phyloP scores from a whole-genome alignment of 345 rosid species.

The Geranium brycei region DNA sequence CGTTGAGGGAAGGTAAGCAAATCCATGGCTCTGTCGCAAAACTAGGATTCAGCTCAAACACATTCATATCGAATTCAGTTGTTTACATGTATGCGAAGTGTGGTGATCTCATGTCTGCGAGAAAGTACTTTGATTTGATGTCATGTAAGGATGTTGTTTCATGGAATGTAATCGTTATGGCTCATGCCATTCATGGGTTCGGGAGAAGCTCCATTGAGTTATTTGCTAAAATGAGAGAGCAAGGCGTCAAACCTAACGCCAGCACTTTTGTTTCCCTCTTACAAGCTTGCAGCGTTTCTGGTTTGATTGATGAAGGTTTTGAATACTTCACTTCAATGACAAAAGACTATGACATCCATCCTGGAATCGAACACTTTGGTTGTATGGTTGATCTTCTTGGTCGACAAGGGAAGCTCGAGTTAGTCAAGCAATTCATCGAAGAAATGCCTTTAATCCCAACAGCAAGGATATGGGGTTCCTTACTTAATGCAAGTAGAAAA shows the following conservation, averaged over 20 bases:
- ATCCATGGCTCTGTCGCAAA: constrained; percentile 40
- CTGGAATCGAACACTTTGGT: constrained; percentile 61
- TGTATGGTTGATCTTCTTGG: constrained; percentile 77
- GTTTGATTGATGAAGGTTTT: constrained; percentile 71
- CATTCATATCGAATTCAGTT: constrained; percentile 43
- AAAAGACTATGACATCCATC: constrained; percentile 46
- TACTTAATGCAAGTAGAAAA: constrained; percentile 53
- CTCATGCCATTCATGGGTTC: constrained; percentile 54
- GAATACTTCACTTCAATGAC: constrained; percentile 45
- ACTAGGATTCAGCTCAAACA: constrained; percentile 35
- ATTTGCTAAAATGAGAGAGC: constrained; percentile 36
- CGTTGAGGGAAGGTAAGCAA: constrained; percentile 52
- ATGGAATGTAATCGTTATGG: constrained; percentile 53
- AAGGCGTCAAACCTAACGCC: constrained; percentile 39
- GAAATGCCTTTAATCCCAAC: constrained; percentile 42
- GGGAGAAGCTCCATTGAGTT: constrained; percentile 44
- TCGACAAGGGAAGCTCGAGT: constrained; percentile 40
- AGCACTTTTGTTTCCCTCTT: constrained; percentile 44
- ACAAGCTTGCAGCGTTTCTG: constrained; percentile 70
- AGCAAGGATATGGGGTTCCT: constrained; percentile 65
- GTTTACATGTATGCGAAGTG: constrained; percentile 67
- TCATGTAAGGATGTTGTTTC: constrained; percentile 56
- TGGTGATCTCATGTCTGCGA: constrained; percentile 31
- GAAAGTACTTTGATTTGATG: constrained; percentile 34
- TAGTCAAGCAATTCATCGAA: constrained; percentile 40